These are phyloP conservation scores for Cinnamomum chago DNA, from an alignment of 164 flowering plant genomes.

Conservation along the genomic window DNA sequence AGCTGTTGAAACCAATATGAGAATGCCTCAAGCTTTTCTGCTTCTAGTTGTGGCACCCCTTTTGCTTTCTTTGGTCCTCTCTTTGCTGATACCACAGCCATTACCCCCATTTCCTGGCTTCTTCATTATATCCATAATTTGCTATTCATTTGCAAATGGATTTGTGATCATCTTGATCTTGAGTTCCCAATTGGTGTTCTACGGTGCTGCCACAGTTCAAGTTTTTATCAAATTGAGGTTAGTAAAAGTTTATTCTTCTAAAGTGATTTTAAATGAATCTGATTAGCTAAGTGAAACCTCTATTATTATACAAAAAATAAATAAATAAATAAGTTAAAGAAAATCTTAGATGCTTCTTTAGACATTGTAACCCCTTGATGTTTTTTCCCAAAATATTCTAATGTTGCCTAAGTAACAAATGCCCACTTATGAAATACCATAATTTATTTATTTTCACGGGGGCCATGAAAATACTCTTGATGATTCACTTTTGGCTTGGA, in stretches of 20 bases:
- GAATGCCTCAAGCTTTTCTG: constrained; percentile 59
- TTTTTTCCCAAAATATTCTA: too few species aligned
- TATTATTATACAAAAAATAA: too few species aligned
- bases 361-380: not conserved
- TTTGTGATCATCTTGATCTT: constrained; percentile 43
- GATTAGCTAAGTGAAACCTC: not conserved
- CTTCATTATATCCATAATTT: constrained; percentile 48
- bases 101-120: constrained; percentile 63
- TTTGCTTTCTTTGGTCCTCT: constrained; percentile 45
- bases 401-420: too few species aligned
- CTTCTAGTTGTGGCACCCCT: constrained; percentile 54
- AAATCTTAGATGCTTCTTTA: not conserved
- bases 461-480: too few species aligned
- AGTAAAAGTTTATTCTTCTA: constrained; percentile 17
- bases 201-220: constrained; percentile 56
- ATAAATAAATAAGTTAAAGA: too few species aligned
- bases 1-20: constrained; percentile 79
- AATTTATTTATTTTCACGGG: too few species aligned
- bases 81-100: constrained; percentile 44
- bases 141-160: constrained; percentile 83
- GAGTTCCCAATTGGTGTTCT: constrained; percentile 61
- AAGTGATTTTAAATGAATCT: not conserved
- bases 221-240: constrained; percentile 69
- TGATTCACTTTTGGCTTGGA: too few species aligned
- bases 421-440: too few species aligned